Base-by-base conservation (phyloP, 305 asterid genomes). In the Fraxinus albicans region DNA sequence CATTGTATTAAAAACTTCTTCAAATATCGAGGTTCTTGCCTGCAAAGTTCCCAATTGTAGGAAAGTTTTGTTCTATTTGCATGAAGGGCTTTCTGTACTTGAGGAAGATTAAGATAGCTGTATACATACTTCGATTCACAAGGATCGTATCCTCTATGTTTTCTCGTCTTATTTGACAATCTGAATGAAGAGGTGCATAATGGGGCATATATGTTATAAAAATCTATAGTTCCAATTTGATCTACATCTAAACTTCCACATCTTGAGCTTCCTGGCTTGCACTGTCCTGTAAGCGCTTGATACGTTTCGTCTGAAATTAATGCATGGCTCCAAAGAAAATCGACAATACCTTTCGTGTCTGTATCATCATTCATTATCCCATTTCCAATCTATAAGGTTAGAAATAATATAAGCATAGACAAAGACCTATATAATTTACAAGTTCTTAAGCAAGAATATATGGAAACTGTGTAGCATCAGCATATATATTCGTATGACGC, bases 271-370 rank as follows among this genome's bases (percentile, higher is more conserved):
- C 79, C 80, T 8, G 77, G 44, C 50, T 3, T 23, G 77, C 91
- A 88, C 6, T 83, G 34, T 15, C 86, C 86, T 76, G 75, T 70
- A 1, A 88, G 80, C 42, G 83, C 88, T 33, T 55, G 76, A 79
- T 89, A 76, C 4, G 84, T 84, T 76, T 87, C 89, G 10, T 89
- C 91, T 0, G 90, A 89, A 17, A 87, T 89, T 2, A 89, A 58
- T 3, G 91, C 91, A 25, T 89, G 91, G 84, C 88, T 86, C 90
- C 90, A 89, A 0, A 85, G 69, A 47, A 73, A 87, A 79, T 89
- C 90, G 0, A 53, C 50, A 5, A 77, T 27, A 75, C 91, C 90
- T 76, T 38, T 82, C 2, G 2, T 31, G 31, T 89, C 90, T 34
- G 88, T 87, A 0, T 29, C 90, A 2, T 72, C 86, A 58, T 89